Conservation (phyloP, 306 rosid genomes). For the Sicyos baderoa region DNA sequence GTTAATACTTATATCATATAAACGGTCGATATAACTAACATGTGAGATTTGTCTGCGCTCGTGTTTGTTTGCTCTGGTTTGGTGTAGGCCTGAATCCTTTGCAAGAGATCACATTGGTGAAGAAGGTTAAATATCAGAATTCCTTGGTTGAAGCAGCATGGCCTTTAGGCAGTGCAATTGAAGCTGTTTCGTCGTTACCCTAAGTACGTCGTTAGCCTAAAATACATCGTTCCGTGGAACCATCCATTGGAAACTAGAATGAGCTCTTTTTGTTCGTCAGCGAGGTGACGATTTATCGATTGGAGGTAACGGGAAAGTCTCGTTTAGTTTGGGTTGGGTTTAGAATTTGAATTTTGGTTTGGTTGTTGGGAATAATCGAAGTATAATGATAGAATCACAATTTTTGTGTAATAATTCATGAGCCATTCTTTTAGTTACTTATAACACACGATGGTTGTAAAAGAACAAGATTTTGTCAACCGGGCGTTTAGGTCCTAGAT, state of each 20-base stretch:
- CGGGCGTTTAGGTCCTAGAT: not conserved
- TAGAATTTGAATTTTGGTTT: slow-evolving; percentile 9
- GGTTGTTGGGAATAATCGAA: slow-evolving; percentile 11
- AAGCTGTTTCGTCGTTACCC: slow-evolving; percentile 64
- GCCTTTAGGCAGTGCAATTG: slow-evolving; percentile 98
- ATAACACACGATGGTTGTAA: not conserved
- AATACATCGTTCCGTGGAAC: no score
- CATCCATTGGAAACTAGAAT: slow-evolving; percentile 6
- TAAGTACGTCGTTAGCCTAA: slow-evolving; percentile 14
- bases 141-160: slow-evolving; percentile 96
- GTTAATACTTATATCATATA: not conserved
- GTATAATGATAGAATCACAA: slow-evolving; percentile 8
- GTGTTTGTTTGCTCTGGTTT: slow-evolving; percentile 20
- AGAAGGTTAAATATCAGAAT: slow-evolving; percentile 60
- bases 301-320: not conserved
- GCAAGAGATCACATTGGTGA: slow-evolving; percentile 95
- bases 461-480: not conserved
- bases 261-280: not conserved
- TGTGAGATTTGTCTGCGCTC: not conserved
- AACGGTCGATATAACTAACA: not conserved
- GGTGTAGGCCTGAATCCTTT: slow-evolving; percentile 71
- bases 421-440: slow-evolving; percentile 8
- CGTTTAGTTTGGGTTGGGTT: slow-evolving; percentile 1
- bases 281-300: not conserved
- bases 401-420: slow-evolving; percentile 13